These are phyloP conservation scores for Cladosporium sp. DNA, from an alignment of 2,329 filamentous ascomycete genomes.

Conservation along the genomic window DNA sequence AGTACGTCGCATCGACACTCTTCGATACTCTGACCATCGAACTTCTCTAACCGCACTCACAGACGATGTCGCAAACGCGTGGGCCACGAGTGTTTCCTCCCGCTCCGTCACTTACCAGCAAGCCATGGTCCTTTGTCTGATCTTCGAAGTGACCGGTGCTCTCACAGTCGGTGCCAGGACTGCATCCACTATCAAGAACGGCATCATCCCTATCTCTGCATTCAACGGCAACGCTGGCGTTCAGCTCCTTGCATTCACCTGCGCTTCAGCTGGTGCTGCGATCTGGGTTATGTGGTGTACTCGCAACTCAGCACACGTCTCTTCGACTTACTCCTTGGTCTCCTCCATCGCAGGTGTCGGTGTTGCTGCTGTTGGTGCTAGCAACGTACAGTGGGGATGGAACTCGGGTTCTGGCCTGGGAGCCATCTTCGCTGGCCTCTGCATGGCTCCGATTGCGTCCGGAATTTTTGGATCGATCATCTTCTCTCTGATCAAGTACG, in stretches of 20 bases:
- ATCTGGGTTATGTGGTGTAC: conserved; percentile 57
- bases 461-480: conserved; percentile 47
- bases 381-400: conserved; percentile 41
- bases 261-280: conserved; percentile 44
- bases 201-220: conserved; percentile 49
- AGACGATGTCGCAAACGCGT: conserved; percentile 54
- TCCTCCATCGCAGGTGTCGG: conserved; percentile 59
- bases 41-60: background rate
- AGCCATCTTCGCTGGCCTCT: conserved; percentile 41
- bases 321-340: conserved; percentile 59
- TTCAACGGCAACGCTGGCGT: conserved; percentile 47
- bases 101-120: conserved; percentile 50
- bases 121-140: conserved; percentile 45
- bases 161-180: conserved; percentile 51
- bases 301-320: conserved; percentile 53
- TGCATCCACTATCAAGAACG: conserved; percentile 59
- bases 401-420: conserved; percentile 39
- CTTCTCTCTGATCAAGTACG: conserved; percentile 48
- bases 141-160: conserved; percentile 52
- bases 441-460: conserved; percentile 47
- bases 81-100: conserved; percentile 51
- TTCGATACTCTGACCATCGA: background rate
- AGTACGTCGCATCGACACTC: conserved; percentile 22
- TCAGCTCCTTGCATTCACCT: conserved; percentile 44
- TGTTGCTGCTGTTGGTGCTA: conserved; percentile 49